These are phyloP conservation scores for Nigrospora osmanthi DNA, from an alignment of 2,329 filamentous ascomycete species.

Conservation along the genomic window DNA sequence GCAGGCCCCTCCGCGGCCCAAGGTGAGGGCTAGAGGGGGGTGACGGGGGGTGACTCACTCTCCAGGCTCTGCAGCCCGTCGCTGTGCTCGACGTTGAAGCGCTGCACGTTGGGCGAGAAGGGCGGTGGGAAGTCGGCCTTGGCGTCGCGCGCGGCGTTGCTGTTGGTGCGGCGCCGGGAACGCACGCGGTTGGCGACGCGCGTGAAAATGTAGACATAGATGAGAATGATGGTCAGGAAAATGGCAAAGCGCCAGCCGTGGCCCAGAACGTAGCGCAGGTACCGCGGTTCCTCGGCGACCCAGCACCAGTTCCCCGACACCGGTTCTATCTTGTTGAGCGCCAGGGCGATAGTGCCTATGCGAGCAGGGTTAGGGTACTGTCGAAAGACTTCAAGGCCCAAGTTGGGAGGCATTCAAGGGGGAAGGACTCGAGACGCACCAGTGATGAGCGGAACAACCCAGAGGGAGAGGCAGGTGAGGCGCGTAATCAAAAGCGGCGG, in stretches of 20 bases:
- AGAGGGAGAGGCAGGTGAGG: neutral
- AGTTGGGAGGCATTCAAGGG: neutral
- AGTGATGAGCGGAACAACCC: constrained; percentile 2
- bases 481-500: neutral
- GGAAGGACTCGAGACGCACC: neutral
- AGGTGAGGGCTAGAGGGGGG: no score
- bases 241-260: constrained; percentile 4
- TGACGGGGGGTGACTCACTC: no score
- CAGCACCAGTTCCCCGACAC: constrained; percentile 7
- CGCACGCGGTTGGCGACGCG: neutral
- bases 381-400: no score
- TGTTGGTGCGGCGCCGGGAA: constrained; percentile 1
- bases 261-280: constrained; percentile 5
- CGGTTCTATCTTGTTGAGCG: constrained; percentile 1
- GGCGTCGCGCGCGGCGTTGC: neutral
- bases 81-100: no score
- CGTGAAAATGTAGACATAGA: constrained; percentile 2
- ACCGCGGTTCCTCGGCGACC: constrained; percentile 2
- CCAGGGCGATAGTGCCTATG: constrained; percentile 1
- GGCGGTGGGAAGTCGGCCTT: no score
- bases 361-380: neutral
- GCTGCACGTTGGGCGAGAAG: no score
- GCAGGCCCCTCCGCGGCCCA: no score
- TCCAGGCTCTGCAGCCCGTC: no score
- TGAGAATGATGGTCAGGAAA: neutral